Percentiles rank a stretch among this genome's conserved stretches.
Evolutionary conservation across 1,284 basidiomycete species (phyloP).

Genomic region (Sporisorium reilianum): DNA sequence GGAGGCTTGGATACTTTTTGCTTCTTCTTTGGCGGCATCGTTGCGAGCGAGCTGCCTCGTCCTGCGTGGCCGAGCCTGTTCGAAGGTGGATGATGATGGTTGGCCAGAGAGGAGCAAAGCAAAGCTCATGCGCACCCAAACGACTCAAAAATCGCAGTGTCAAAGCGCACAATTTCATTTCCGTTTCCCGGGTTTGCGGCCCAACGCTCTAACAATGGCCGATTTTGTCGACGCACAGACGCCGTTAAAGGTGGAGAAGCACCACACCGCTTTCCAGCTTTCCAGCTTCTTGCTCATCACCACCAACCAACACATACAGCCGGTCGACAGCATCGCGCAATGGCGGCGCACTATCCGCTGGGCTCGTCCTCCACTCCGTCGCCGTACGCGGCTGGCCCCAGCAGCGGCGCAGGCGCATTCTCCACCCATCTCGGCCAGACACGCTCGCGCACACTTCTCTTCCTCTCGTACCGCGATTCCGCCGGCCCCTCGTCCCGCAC

Average conservation of each 20-base stretch:
- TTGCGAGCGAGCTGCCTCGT: not conserved
- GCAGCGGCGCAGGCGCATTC: not conserved
- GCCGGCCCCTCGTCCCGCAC: conserved; percentile 54
- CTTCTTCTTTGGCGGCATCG: conserved; percentile 28
- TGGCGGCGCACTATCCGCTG: conserved; percentile 20
- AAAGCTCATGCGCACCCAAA: not conserved
- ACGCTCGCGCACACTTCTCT: conserved; percentile 90
- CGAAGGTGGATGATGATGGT: not conserved
- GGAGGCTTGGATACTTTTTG: conserved; percentile 4
- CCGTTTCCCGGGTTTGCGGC: conserved; percentile 1
- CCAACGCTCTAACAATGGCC: not conserved
- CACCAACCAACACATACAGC: not conserved
- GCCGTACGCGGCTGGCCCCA: conserved; percentile 8
- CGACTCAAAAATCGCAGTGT: no score
- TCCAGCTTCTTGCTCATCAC: conserved; percentile 2
- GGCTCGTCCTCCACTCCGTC: conserved; percentile 37
- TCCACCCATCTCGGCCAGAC: conserved; percentile 71
- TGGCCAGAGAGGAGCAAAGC: not conserved
- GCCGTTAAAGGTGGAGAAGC: not conserved
- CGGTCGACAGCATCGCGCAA: not conserved
- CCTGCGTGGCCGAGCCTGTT: not conserved
- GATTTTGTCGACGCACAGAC: not conserved
- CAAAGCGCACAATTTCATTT: not conserved
- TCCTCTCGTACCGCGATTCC: conserved; percentile 93
- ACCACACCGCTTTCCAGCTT: not conserved